phyloP scores from a whole-genome alignment of 805 yeast species.

The Starmerella gropengiesseri region DNA sequence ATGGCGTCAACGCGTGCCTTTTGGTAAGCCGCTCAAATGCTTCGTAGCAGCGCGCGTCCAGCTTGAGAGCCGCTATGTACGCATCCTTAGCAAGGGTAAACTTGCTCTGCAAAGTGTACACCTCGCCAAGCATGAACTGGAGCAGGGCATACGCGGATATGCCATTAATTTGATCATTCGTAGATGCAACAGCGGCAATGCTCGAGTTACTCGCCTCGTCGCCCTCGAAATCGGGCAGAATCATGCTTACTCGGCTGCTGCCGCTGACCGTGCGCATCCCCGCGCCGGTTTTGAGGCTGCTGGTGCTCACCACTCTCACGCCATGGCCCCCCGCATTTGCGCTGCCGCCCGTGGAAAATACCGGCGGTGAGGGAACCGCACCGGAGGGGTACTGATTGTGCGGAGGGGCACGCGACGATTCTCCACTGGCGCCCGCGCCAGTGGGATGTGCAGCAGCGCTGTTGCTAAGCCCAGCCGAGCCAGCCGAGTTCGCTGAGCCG shows the following conservation, averaged over 20 bases:
- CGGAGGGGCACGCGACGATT: too few relatives aligned
- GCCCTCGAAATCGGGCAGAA: constrained; percentile 15
- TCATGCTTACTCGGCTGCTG: constrained; percentile 18
- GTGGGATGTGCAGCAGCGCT: background rate
- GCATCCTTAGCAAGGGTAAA: constrained; percentile 79
- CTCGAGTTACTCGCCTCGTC: constrained; percentile 4
- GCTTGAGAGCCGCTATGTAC: constrained; percentile 71
- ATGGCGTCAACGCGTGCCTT: constrained; percentile 66
- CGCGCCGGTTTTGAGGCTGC: constrained; percentile 17
- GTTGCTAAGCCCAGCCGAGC: background rate
- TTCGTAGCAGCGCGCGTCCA: constrained; percentile 86
- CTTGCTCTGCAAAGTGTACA: constrained; percentile 72
- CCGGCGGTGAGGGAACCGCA: background rate
- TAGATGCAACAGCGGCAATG: background rate
- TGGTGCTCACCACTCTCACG: constrained; percentile 17
- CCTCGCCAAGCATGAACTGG: constrained; percentile 73
- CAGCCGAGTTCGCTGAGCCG: background rate
- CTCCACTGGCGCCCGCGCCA: background rate
- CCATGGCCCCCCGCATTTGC: background rate
- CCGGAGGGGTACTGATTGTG: background rate
- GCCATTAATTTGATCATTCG: constrained; percentile 54
- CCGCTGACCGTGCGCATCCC: constrained; percentile 16
- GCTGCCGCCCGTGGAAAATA: background rate
- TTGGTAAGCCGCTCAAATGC: constrained; percentile 72
- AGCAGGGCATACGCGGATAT: constrained; percentile 77